A percentile compares a stretch with the other conserved stretches of the same genome.
Evolutionary conservation across 2,329 filamentous ascomycete species (phyloP).

Genomic region (Penicillium concentricum): DNA sequence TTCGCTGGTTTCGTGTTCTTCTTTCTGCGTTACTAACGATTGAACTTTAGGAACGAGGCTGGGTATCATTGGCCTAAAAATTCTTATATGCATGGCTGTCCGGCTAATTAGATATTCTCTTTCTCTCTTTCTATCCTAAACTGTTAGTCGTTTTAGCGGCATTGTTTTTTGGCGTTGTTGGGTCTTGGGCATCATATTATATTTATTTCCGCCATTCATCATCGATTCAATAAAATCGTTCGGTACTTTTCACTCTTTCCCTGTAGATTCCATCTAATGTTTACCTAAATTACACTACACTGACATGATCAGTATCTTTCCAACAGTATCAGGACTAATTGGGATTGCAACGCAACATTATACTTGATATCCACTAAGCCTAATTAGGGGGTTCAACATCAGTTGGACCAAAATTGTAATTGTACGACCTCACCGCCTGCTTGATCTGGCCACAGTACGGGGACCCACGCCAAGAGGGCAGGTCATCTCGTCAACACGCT

Average conservation of each 20-base stretch:
- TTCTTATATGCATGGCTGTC: slow-evolving; percentile 58
- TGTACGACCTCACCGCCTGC: background rate
- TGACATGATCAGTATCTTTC: no score
- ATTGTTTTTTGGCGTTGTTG: slow-evolving; percentile 29
- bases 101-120: slow-evolving; percentile 14
- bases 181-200: slow-evolving; percentile 13
- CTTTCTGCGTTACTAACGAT: background rate
- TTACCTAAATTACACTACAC: no score
- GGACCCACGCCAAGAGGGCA: background rate
- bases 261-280: background rate
- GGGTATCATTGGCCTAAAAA: slow-evolving; percentile 63
- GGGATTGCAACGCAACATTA: background rate
- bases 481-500: background rate
- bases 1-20: background rate
- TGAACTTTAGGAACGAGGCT: slow-evolving; percentile 43
- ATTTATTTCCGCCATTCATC: slow-evolving; percentile 6
- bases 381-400: background rate
- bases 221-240: background rate
- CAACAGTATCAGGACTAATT: background rate
- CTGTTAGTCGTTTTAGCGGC: slow-evolving; percentile 26
- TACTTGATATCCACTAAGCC: background rate
- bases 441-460: background rate
- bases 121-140: background rate
- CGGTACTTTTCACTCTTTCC: background rate
- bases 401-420: background rate